Evolutionary conservation across 495 filamentous ascomycete species (phyloP), one percentile per base, ranked within the genome.

Genomic region (Aspergillus campestris): DNA sequence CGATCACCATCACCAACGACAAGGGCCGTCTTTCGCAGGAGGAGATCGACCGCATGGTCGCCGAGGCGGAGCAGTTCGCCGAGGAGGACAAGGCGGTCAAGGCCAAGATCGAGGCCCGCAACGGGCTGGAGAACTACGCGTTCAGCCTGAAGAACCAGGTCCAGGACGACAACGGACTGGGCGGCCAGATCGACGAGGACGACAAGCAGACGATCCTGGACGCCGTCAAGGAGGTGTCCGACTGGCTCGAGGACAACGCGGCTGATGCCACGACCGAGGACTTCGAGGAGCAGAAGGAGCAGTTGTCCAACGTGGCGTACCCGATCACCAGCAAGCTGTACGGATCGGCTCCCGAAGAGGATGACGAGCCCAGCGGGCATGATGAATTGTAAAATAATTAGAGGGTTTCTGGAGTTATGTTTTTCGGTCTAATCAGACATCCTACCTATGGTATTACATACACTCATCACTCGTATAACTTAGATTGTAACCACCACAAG

Each of bases 261-360:
- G 79, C 80, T 48, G 85, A 85, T 40, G 92, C 92, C 47, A 79
- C 76, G 49, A 74, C 82, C 42, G 94, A 97, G 75, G 92, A 97
- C 73, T 96, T 96, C 57, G 88, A 95, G 66, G 92, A 99, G 80
- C 90, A 97, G 75, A 94, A 91, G 79, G 91, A 99, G 84, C 95
- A 95, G 77, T 81, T 99, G 52, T 91, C 85, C 57, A 82, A 83
- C 69, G 86, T 96, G 45, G 92, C 92, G 15, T 96, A 97, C 74
- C 92, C 92, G 31, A 99, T 99, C 72, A 99, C 92, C 58, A 91
- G 85, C 75, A 99, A 99, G 80, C 73, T 94, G 42, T 94, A 98
- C 72, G 74, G 81, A 61, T 79, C 79, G 56, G 80, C 73, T 51
- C 78, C 79, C 38, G 79, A 74, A 40, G 86, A 81, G 33, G 76